Conservation (phyloP, 106 monocot species). For the Vanilla planifolia region DNA sequence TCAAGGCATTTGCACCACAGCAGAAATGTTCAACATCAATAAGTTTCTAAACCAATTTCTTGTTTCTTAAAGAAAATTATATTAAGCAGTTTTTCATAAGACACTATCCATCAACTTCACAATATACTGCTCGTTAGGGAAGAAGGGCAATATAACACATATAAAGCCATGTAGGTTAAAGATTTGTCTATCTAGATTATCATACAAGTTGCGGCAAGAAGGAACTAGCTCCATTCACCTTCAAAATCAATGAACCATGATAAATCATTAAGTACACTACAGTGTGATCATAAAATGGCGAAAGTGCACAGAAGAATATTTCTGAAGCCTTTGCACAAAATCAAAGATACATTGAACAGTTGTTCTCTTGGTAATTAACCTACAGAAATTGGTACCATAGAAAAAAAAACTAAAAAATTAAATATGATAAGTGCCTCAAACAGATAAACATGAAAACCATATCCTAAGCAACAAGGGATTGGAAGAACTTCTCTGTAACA, state of each 20-base stretch:
- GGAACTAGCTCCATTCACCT: background rate
- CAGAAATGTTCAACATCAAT: too few relatives aligned
- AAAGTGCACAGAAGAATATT: background rate
- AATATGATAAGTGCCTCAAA: constrained; percentile 1
- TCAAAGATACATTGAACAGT: background rate
- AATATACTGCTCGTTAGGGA: too few relatives aligned
- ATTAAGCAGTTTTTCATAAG: too few relatives aligned
- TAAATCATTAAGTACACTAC: background rate
- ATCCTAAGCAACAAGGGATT: constrained; percentile 95
- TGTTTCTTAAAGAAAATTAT: too few relatives aligned
- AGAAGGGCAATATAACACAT: too few relatives aligned
- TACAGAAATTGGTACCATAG: background rate
- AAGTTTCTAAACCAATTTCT: too few relatives aligned
- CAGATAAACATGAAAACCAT: background rate
- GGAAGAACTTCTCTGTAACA: constrained; percentile 93
- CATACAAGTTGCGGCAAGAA: too few relatives aligned
- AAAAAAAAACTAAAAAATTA: background rate
- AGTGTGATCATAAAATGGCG: background rate
- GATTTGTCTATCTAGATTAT: too few relatives aligned
- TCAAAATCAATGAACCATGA: background rate
- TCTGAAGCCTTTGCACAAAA: background rate
- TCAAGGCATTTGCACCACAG: too few relatives aligned
- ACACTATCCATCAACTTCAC: too few relatives aligned
- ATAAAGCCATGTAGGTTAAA: too few relatives aligned
- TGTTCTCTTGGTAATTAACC: background rate